A percentile compares a stretch with the other conserved stretches of the same genome.
These are phyloP conservation scores for Penicillium sp. DNA, from an alignment of 2,329 filamentous ascomycete genomes.

Conservation along the genomic window DNA sequence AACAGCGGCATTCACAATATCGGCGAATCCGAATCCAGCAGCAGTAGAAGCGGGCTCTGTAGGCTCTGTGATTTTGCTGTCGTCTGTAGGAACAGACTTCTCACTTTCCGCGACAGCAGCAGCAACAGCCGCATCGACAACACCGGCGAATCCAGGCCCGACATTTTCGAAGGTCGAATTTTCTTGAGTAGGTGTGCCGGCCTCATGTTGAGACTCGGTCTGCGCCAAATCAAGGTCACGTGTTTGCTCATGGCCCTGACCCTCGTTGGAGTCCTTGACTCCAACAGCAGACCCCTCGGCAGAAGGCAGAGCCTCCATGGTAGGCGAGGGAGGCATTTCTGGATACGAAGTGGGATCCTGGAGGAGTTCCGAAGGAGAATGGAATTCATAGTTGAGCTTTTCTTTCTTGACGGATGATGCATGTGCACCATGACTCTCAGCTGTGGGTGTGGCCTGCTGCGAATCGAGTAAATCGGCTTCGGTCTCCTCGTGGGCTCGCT, in stretches of 20 bases:
- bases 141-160: slow-evolving; percentile 15
- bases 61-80: slow-evolving; percentile 2
- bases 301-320: slow-evolving; percentile 25
- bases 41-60: background rate
- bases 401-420: slow-evolving; percentile 31
- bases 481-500: slow-evolving; percentile 28
- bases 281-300: slow-evolving; percentile 30
- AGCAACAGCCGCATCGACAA: slow-evolving; percentile 25
- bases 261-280: slow-evolving; percentile 17
- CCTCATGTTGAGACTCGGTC: slow-evolving; percentile 13
- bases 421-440: slow-evolving; percentile 44
- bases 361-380: slow-evolving; percentile 44
- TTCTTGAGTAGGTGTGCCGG: slow-evolving; percentile 11
- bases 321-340: slow-evolving; percentile 23
- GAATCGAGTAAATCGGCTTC: slow-evolving; percentile 53
- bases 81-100: background rate
- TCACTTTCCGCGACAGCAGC: slow-evolving; percentile 14
- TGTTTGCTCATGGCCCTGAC: slow-evolving; percentile 16
- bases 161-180: slow-evolving; percentile 1
- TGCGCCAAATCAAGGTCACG: slow-evolving; percentile 14
- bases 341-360: slow-evolving; percentile 32
- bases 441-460: slow-evolving; percentile 64
- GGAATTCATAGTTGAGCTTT: slow-evolving; percentile 43
- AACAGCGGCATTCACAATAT: slow-evolving; percentile 20
- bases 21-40: slow-evolving; percentile 5